Evolutionary conservation across 371 early-diverging fungal species (phyloP), one percentile per base, ranked within the genome.

Genomic region (Mucor circinelloides): DNA sequence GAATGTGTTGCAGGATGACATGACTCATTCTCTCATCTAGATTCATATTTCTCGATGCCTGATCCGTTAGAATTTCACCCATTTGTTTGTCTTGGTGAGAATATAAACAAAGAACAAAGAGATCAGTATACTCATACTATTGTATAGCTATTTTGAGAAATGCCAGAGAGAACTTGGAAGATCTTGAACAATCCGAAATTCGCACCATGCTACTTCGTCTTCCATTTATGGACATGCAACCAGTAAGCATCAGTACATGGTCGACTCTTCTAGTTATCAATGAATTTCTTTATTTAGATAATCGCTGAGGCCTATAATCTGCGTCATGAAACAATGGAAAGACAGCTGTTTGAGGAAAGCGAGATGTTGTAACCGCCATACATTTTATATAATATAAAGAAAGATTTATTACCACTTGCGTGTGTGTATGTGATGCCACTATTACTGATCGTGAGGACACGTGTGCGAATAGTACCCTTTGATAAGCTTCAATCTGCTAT

Each of bases 101-200:
- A 27, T 13, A 21, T 19, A 12, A 15, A 48, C 19, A 36, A 36
- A 50, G 9, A 23, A 0, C 8, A 50, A 13, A 23, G 9, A 50
- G 23, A 50, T 12, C 13, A 4, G 19, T 17, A 25, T 63, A 56
- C 25, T 42, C 9, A 27, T 28, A 30, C 17, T 52, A 8, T 54
- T 19, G 60, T 7, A 31, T 48, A 78, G 89, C 91, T 13, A 87
- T 91, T 32, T 76, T 91, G 21, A 72, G 70, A 44, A 77, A 76
- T 25, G 69, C 80, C 17, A 89, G 88, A 69, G 94, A 93, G 56
- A 85, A 82, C 34, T 77, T 94, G 21, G 95, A 94, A 68, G 93
- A 94, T 50, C 74, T 94, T 59, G 95, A 95, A 70, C 92, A 93
- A 70, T 91, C 91, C 1, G 93, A 95, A 71, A 95, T 95, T 58